A percentile compares a stretch with the other conserved stretches of the same genome.
phyloP scores from a whole-genome alignment of 1,284 basidiomycete genomes.

The Meira nashicola region DNA sequence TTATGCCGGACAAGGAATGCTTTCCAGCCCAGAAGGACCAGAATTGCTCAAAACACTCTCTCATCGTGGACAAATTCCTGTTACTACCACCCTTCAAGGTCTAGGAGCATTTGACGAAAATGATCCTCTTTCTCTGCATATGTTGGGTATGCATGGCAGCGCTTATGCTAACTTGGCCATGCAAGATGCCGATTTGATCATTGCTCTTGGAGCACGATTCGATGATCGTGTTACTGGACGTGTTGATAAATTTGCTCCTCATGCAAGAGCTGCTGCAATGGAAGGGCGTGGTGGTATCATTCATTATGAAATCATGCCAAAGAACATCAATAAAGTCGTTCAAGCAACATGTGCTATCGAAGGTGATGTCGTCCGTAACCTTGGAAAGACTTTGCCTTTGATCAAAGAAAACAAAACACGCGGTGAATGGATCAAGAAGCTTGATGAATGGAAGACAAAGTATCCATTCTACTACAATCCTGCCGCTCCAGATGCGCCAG shows the following conservation, averaged over 20 bases:
- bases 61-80: conserved; percentile 85
- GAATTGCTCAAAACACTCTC: conserved; percentile 74
- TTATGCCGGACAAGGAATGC: conserved; percentile 88
- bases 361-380: conserved; percentile 82
- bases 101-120: conserved; percentile 92
- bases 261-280: conserved; percentile 76
- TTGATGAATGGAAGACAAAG: conserved; percentile 75
- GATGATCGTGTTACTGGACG: conserved; percentile 97
- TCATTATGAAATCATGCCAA: conserved; percentile 96
- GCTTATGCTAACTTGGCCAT: conserved; percentile 97
- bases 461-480: conserved; percentile 87
- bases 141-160: conserved; percentile 98
- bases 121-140: conserved; percentile 76
- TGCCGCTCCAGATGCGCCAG: conserved; percentile 62
- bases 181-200: conserved; percentile 94
- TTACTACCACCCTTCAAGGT: conserved; percentile 92
- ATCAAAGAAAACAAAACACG: conserved; percentile 54
- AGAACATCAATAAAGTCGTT: conserved; percentile 99
- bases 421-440: conserved; percentile 65
- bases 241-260: conserved; percentile 83
- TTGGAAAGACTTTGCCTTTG: conserved; percentile 75
- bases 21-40: conserved; percentile 77
- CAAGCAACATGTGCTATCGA: conserved; percentile 89
- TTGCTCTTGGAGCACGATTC: conserved; percentile 90
- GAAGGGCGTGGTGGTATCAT: conserved; percentile 91